Evolutionary conservation across 78 protist genomes (phyloP).

Genomic region (Dictyostelium citrinum): DNA sequence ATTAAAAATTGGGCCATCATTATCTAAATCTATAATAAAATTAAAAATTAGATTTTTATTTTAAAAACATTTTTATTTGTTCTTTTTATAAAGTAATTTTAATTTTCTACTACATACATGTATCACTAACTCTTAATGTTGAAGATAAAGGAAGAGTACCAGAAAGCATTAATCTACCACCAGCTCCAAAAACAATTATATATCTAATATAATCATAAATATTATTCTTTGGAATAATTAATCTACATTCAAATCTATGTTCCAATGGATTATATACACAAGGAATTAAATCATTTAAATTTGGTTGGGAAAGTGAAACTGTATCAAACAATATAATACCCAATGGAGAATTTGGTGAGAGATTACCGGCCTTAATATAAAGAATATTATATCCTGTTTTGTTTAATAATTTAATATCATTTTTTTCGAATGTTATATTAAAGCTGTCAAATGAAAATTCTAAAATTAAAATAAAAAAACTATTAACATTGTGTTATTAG

Average conservation of each 20-base stretch:
- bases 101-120: not conserved
- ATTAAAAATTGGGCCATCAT: not conserved
- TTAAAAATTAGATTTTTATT: too few relatives aligned
- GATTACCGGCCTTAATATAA: too few relatives aligned
- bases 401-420: not conserved
- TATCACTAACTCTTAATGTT: not conserved
- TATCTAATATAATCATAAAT: not conserved
- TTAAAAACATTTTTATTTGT: too few relatives aligned
- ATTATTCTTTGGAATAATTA: not conserved
- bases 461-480: too few relatives aligned
- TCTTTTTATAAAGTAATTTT: too few relatives aligned
- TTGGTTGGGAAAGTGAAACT: not conserved
- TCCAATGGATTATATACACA: not conserved
- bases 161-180: not conserved
- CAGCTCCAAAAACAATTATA: not conserved
- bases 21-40: not conserved
- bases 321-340: not conserved
- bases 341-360: not conserved
- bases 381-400: not conserved
- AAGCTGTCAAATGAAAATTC: not conserved
- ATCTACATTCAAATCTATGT: not conserved
- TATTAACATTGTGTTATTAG: too few relatives aligned
- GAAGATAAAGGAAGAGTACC: not conserved
- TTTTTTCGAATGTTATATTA: not conserved
- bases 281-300: not conserved